These are phyloP conservation scores for Coemansia sp. DNA, from an alignment of 192 early-diverging fungal species.

Conservation along the genomic window DNA sequence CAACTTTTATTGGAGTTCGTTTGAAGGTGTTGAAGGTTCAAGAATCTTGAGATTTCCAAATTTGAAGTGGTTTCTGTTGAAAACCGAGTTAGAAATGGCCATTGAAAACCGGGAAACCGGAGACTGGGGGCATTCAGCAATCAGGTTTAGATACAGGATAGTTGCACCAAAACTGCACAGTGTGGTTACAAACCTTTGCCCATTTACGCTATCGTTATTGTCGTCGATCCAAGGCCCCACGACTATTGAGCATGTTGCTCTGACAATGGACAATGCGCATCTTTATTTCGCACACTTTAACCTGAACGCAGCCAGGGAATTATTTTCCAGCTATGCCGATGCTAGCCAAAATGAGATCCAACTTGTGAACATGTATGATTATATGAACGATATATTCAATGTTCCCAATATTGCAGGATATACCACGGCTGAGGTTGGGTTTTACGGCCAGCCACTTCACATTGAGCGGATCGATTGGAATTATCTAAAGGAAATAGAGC, in stretches of 20 bases:
- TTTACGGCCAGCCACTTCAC: background rate
- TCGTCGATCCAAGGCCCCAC: background rate
- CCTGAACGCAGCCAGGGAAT: background rate
- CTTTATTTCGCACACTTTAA: background rate
- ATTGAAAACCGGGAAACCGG: background rate
- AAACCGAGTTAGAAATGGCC: background rate
- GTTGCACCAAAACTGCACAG: slow-evolving; percentile 4
- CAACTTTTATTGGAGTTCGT: background rate
- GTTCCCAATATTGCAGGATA: background rate
- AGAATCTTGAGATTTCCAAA: background rate
- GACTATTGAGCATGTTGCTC: background rate
- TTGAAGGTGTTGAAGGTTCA: background rate
- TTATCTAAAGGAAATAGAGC: background rate
- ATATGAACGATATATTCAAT: background rate
- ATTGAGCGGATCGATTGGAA: background rate
- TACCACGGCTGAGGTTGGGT: background rate
- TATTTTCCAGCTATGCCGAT: background rate
- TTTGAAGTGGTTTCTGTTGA: background rate
- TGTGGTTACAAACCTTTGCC: background rate
- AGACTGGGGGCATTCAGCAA: background rate
- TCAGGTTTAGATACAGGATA: background rate
- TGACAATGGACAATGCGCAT: background rate
- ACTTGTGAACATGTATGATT: background rate
- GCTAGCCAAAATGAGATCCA: background rate
- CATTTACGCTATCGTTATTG: background rate